A percentile compares a stretch with the other conserved stretches of the same genome.
phyloP scores from a whole-genome alignment of 371 early-diverging fungal species.

The Mortierella sp. region DNA sequence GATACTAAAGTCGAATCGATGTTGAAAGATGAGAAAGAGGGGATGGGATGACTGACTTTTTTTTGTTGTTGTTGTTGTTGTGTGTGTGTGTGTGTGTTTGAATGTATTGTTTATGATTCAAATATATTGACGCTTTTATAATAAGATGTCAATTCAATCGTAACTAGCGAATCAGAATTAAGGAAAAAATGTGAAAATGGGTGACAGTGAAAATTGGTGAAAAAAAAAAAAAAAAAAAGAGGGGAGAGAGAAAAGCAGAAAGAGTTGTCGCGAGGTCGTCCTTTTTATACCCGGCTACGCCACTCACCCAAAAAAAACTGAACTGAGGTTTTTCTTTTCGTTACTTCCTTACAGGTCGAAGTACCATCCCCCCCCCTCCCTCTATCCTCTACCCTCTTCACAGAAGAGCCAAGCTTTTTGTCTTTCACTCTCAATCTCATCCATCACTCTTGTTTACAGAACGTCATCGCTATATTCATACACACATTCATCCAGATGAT shows the following conservation, averaged over 20 bases:
- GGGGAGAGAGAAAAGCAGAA: not conserved
- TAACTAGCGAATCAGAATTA: not conserved
- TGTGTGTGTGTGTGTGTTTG: too few relatives aligned
- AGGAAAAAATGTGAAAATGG: not conserved
- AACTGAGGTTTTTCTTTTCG: not conserved
- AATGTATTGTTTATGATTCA: not conserved
- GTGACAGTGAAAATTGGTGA: not conserved
- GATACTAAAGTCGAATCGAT: not conserved
- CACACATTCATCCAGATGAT: not conserved
- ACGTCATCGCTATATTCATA: not conserved
- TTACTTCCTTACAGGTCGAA: not conserved
- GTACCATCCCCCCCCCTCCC: too few relatives aligned
- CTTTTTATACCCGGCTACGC: slow-evolving; percentile 4
- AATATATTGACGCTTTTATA: not conserved
- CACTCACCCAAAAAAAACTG: too few relatives aligned
- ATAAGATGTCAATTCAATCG: not conserved
- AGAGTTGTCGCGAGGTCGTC: slow-evolving; percentile 1
- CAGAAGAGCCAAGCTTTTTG: too few relatives aligned
- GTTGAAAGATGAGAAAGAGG: not conserved
- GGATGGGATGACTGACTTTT: too few relatives aligned
- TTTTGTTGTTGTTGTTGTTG: too few relatives aligned
- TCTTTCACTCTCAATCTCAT: not conserved
- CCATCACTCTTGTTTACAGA: not conserved
- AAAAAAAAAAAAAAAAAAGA: not conserved
- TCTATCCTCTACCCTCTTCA: not conserved